Percentiles rank a stretch among this genome's conserved stretches.
Evolutionary conservation across 148 eudicot genomes (phyloP).

Genomic region (Chenopodium suecicum): DNA sequence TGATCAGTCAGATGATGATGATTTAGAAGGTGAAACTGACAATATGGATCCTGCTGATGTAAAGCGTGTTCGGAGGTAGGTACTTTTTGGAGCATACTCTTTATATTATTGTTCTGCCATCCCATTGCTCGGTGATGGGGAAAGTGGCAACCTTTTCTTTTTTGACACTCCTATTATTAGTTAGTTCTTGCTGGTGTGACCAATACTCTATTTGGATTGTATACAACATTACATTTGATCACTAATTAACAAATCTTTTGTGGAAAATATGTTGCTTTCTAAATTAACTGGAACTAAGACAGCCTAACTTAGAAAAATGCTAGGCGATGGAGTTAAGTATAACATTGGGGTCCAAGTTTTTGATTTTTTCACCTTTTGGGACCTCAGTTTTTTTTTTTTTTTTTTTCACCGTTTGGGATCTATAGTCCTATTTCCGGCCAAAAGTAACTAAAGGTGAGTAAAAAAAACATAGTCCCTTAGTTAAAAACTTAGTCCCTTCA

Average conservation of each 20-base stretch:
- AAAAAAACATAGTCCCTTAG: no score
- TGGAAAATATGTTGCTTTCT: background rate
- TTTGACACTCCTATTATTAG: background rate
- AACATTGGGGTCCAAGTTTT: no score
- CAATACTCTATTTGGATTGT: background rate
- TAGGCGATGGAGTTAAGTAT: no score
- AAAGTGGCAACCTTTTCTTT: background rate
- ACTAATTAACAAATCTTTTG: background rate
- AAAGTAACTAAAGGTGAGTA: no score
- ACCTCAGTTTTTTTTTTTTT: no score
- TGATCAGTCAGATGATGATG: conserved; percentile 92
- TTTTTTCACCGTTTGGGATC: no score
- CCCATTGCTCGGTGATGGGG: background rate
- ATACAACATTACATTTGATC: background rate
- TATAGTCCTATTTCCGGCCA: no score
- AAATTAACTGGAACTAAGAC: background rate
- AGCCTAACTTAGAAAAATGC: background rate
- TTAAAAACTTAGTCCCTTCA: no score
- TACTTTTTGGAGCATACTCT: background rate
- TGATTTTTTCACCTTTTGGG: no score
- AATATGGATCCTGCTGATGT: conserved; percentile 69
- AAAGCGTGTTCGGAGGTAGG: conserved; percentile 73
- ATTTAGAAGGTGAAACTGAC: conserved; percentile 77
- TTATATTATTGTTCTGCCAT: background rate
- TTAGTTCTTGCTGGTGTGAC: background rate